Base-by-base conservation (phyloP, 306 rosid species). In the Bauhinia variegata region DNA sequence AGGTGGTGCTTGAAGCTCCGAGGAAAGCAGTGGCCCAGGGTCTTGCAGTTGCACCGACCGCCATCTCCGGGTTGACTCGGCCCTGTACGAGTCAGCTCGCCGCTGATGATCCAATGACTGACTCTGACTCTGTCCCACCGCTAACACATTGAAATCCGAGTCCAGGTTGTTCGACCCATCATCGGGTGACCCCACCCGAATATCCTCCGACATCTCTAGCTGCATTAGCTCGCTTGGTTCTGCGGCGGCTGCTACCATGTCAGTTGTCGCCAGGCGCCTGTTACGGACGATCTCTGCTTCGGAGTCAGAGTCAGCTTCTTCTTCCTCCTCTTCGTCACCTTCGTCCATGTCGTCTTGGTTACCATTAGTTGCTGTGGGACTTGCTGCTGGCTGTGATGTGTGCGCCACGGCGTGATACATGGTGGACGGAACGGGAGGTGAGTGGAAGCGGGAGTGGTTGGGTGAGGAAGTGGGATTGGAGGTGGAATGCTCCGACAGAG, bases 391-490 rank as follows among this genome's bases (percentile, higher is more conserved):
- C 42, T 1, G 28, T 11, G 80, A 75, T 1, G 78, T 79, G 36
- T 76, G 80, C 1, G 78, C 70, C 3, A 68, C 12, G 10, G 70
- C 44, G 75, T 82, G 28, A 23, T 23, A 77, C 39, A 73, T 48
- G 62, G 80, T 36, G 31, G 71, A 23, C 5, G 68, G 62, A 30
- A 56, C 18, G 0, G 81, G 71, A 5, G 72, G 85, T 36, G 82
- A 84, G 67, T 36, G 71, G 78, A 67, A 65, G 37, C 54, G 70
- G 28, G 34, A 11, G 60, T 73, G 84, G 52, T 85, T n/a, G n/a
- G n/a, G n/a, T n/a, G n/a, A n/a, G n/a, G n/a, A n/a, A n/a, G n/a
- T 71, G 6, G 97, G 96, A 32, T 90, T 90, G 60, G 97, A 93
- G 41, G 99, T 90, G 39, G 99, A 93, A 47, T 88, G 92, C 70